phyloP scores from a whole-genome alignment of 768 basidiomycete species.

The Mycena rosella region DNA sequence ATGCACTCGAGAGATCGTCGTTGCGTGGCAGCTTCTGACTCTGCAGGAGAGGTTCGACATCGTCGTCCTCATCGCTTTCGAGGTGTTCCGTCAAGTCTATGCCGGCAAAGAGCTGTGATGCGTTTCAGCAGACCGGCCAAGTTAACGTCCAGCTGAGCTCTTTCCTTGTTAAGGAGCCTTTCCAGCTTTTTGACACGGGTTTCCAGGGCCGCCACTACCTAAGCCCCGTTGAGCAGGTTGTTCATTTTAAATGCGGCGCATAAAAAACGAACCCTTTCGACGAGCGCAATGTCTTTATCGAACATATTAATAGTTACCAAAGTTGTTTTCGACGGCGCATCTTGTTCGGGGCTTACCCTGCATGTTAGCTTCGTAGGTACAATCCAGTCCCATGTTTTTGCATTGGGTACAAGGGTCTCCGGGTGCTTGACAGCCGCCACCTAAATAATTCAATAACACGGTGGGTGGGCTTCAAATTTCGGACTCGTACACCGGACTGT shows the following conservation, averaged over 20 bases:
- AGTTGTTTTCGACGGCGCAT: too few relatives aligned
- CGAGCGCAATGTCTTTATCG: constrained; percentile 73
- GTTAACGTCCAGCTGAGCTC: neutral
- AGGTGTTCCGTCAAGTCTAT: too few relatives aligned
- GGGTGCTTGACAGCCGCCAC: constrained; percentile 76
- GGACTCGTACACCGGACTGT: constrained; percentile 58
- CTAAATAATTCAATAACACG: constrained; percentile 44
- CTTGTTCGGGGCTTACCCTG: too few relatives aligned
- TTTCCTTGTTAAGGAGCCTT: constrained; percentile 60
- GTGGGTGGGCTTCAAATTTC: neutral
- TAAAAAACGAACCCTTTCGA: constrained; percentile 66
- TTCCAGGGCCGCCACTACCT: constrained; percentile 77
- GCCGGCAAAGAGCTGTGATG: constrained; percentile 61
- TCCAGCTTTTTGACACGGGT: constrained; percentile 73
- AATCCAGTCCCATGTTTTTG: constrained; percentile 66
- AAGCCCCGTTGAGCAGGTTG: neutral
- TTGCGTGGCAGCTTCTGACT: constrained; percentile 52
- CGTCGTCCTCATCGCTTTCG: constrained; percentile 55
- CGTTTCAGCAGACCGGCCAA: neutral
- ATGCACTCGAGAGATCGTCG: constrained; percentile 42
- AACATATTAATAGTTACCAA: too few relatives aligned
- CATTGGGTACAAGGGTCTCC: constrained; percentile 76
- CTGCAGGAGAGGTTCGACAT: constrained; percentile 39
- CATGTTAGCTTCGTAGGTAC: constrained; percentile 75
- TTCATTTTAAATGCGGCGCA: neutral